phyloP scores from a whole-genome alignment of 495 filamentous ascomycete genomes.

The Amniculicola lignicola region DNA sequence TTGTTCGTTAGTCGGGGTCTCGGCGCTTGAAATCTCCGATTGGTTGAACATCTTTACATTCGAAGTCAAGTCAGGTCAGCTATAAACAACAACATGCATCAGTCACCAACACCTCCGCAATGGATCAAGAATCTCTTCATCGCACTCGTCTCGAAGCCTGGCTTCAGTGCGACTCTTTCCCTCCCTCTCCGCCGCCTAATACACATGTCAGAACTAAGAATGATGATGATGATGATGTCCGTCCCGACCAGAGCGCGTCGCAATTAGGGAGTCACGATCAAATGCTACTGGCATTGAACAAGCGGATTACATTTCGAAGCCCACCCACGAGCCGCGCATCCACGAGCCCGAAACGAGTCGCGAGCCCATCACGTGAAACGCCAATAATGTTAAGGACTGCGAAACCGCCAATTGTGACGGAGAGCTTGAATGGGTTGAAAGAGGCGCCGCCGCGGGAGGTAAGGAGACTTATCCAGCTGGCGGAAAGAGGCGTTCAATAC shows the following conservation, averaged over 20 bases:
- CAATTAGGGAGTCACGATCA: slow-evolving; percentile 5
- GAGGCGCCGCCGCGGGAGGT: slow-evolving; percentile 7
- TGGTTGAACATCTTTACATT: too few relatives aligned
- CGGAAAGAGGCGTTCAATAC: slow-evolving; percentile 14
- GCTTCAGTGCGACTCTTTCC: too few relatives aligned
- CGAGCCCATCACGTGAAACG: slow-evolving; percentile 16
- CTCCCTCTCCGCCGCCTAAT: too few relatives aligned
- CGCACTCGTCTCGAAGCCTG: too few relatives aligned
- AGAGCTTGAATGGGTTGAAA: slow-evolving; percentile 14
- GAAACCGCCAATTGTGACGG: slow-evolving; percentile 1
- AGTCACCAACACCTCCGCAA: too few relatives aligned
- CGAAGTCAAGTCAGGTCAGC: too few relatives aligned
- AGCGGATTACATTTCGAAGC: slow-evolving; percentile 6
- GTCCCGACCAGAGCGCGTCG: slow-evolving; percentile 16
- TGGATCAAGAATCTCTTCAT: too few relatives aligned
- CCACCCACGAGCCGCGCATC: slow-evolving; percentile 3
- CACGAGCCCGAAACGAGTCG: slow-evolving; percentile 6
- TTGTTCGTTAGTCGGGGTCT: too few relatives aligned
- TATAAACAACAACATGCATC: too few relatives aligned
- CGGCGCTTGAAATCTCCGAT: too few relatives aligned
- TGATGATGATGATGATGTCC: slow-evolving; percentile 22
- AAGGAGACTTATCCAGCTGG: slow-evolving; percentile 19
- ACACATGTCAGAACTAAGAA: too few relatives aligned
- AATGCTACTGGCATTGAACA: slow-evolving; percentile 11
- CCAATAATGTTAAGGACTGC: slow-evolving; percentile 17